Evolutionary conservation across 2,329 filamentous ascomycete species (phyloP), one percentile per base, ranked within the genome.

Genomic region (Cyphellophora europaea): DNA sequence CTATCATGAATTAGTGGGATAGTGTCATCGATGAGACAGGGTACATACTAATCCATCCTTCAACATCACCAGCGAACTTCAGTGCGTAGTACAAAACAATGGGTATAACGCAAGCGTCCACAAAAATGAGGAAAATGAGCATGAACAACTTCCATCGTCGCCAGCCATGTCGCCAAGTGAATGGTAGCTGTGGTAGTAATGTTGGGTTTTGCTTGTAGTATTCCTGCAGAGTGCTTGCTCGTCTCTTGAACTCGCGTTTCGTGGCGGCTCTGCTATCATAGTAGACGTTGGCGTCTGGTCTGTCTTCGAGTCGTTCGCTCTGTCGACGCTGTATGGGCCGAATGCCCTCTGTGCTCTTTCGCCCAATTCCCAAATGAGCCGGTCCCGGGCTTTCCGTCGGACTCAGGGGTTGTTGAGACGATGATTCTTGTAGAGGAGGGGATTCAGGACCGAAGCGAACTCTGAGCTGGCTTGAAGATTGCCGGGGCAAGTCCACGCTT

Each of bases 191-290:
- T 13, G 48, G 48, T n/a, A 50, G 32, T 4, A 50, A 32, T n/a
- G 39, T 36, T 2, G 48, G 45, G 30, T 50, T 33, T 12, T 50
- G 33, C 11, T 33, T 11, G 33, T 50, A 50, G 33, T 50, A 50
- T 33, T 49, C 44, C 35, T 49, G 42, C 19, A 50, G 30, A 2
- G 48, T 50, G 21, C 42, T 49, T 30, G 42, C 48, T 35, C 48
- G 36, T 29, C 48, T 44, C 17, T 44, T 38, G 35, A 47, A 50
- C 32, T 50, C 48, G 35, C 38, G 27, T 32, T 50, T 50, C 11
- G 48, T 50, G 11, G 48, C 48, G n/a, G 48, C 48, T 21, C 48
- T 44, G 37, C 48, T 50, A 33, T 50, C 48, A 35, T 49, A 48
- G 33, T 50, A 50, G 30, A 38, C 45, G 23, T 44, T 40, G 29